These are phyloP conservation scores for Agaricus bisporus DNA, from an alignment of 768 basidiomycete species.

Conservation along the genomic window DNA sequence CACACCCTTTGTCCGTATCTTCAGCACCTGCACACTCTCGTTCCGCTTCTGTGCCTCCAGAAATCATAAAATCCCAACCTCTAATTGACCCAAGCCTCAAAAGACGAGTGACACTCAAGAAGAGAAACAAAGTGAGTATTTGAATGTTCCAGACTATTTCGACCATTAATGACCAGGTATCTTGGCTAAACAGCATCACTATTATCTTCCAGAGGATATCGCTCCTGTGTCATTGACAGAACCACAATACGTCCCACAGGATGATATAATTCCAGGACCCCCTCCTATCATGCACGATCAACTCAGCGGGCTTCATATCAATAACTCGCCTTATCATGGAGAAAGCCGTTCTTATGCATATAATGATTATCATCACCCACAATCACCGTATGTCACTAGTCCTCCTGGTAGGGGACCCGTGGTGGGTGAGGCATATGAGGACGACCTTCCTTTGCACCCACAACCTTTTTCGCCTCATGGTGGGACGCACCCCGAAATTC, in stretches of 20 bases:
- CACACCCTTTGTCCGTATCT: neutral
- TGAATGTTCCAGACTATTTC: neutral
- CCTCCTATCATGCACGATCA: neutral
- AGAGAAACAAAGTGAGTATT: constrained; percentile 3
- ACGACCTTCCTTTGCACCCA: neutral
- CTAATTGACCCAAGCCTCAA: constrained; percentile 4
- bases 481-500: neutral
- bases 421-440: neutral
- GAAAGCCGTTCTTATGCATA: neutral
- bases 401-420: neutral
- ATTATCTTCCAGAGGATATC: neutral
- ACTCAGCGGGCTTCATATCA: neutral
- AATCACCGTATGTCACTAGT: constrained; percentile 3
- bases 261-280: constrained; percentile 5
- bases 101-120: constrained; percentile 7
- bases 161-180: neutral
- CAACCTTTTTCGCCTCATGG: neutral
- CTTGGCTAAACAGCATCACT: neutral
- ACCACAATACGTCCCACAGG: neutral
- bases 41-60: constrained; percentile 7
- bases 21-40: neutral
- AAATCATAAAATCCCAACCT: constrained; percentile 8
- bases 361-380: constrained; percentile 6
- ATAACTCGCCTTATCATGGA: neutral
- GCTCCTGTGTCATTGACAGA: neutral